Base-by-base conservation (phyloP, 1,284 basidiomycete genomes). In the Sporisorium exsertum region DNA sequence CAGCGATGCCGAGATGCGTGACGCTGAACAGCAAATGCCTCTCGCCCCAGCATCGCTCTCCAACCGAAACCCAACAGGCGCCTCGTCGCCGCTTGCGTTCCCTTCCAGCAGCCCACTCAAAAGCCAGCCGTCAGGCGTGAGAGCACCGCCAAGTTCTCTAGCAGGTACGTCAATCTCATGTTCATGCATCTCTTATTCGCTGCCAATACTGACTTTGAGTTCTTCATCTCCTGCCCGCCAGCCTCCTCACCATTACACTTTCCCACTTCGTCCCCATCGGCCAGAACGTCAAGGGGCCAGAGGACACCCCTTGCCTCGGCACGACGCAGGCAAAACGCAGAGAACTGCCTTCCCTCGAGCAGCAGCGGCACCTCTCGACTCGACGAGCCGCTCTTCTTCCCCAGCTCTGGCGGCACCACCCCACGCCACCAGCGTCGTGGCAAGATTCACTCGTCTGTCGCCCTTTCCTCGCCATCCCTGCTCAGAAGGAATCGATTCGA, bases 351-450 rank as follows among this genome's bases (percentile, higher is more conserved):
- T 55, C 72, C 77, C 18, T 74, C 76, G 18, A 72, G 78, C 59
- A 79, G 77, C 54, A 75, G 73, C 57, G 65, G 59, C 33, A 53
- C 71, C 8, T 66, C 69, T 64, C n/a, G n/a, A n/a, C n/a, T n/a
- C 47, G 73, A 75, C 27, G 78, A 82, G 49, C 80, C 82, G 8
- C 80, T 84, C 62, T 84, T 85, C 61, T 85, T 85, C 55, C 78
- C 81, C 32, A 81, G 81, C 56, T 82, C 82, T 15, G 72, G 79
- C 20, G 73, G 74, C 20, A 75, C 81, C 12, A 82, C 81, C 5
- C 81, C 82, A n/a, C 76, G 79, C 27, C 75, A 69, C 43, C 74
- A 73, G 24, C 79, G 81, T 27, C 78, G 81, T 40, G 83, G 83
- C 16, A 82, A 85, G 58, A 80, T 85, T 51, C 81, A 82, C 62